Conservation (phyloP, 139 green algal species). For the Chlorella sp. region DNA sequence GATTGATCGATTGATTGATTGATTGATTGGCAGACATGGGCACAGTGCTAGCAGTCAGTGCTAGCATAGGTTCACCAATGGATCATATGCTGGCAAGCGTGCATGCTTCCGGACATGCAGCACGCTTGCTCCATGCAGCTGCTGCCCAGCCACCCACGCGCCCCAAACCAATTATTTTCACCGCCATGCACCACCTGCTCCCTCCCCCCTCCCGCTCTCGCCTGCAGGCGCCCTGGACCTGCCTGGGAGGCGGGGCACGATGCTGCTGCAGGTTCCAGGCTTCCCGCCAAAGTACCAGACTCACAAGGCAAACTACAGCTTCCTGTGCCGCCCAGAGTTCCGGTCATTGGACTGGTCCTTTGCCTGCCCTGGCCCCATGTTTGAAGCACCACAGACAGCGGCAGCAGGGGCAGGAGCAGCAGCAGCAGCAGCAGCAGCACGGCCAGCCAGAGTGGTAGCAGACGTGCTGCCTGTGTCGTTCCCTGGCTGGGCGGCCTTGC, state of each 20-base stretch:
- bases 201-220: neutral
- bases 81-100: too few species aligned
- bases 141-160: too few species aligned
- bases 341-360: conserved; percentile 14
- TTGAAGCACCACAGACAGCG: neutral
- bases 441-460: neutral
- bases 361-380: conserved; percentile 11
- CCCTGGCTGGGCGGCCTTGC: conserved; percentile 15
- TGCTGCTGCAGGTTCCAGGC: conserved; percentile 9
- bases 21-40: too few species aligned
- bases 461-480: neutral
- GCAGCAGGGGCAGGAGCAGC: neutral
- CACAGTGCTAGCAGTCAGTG: too few species aligned
- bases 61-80: too few species aligned
- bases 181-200: neutral
- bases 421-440: too few species aligned
- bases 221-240: conserved; percentile 1
- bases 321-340: neutral
- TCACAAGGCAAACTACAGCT: neutral
- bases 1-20: too few species aligned
- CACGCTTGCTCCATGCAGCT: too few species aligned
- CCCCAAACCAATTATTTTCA: too few species aligned
- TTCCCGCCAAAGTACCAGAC: conserved; percentile 12
- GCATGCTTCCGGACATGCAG: too few species aligned
- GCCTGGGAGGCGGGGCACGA: neutral